Base-by-base conservation (phyloP, 352 stramenopile genomes). In the Plasmopara halstedii region DNA sequence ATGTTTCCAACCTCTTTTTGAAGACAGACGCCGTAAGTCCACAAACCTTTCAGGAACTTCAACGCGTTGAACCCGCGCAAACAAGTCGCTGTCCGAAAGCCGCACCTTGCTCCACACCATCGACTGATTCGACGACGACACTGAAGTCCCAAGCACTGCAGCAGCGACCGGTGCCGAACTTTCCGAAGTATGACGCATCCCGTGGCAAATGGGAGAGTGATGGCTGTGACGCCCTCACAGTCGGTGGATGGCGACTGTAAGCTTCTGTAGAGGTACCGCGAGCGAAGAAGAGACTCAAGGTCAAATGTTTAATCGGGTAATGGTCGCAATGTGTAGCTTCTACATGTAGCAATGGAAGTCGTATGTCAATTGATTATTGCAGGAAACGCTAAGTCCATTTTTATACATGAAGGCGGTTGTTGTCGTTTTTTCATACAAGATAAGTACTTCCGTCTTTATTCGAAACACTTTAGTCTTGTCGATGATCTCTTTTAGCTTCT, bases 141-240 rank as follows among this genome's bases (percentile, higher is more conserved):
- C 36, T 29, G 56, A 60, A 8, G 45, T 27, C 31, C 45, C 41
- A 21, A 52, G 22, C 7, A 48, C 18, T 8, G 42, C 11, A 29
- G 25, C 25, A 2, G 43, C 10, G 32, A 18, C 35, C 6, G 33
- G 40, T 19, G 25, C 46, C 18, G 48, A 41, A 53, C 41, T 56
- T 13, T 56, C 59, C 25, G 46, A 51, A 15, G 20, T 46, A 22
- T 45, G 54, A 42, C 34, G 45, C 50, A 61, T 57, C 23, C 32
- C 11, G 33, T 23, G 43, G 49, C 55, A 62, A 62, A 68, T 62
- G 39, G 46, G 38, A 54, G 42, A 68, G 45, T 68, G 59, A 20
- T 42, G 37, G 49, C 37, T 14, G 25, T 19, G 29, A 48, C 11
- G n/a, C n/a, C n/a, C n/a, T n/a, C n/a, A n/a, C n/a, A n/a, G n/a